These are phyloP conservation scores for Xylariales sp. DNA, from an alignment of 2,329 filamentous ascomycete species.

Conservation along the genomic window DNA sequence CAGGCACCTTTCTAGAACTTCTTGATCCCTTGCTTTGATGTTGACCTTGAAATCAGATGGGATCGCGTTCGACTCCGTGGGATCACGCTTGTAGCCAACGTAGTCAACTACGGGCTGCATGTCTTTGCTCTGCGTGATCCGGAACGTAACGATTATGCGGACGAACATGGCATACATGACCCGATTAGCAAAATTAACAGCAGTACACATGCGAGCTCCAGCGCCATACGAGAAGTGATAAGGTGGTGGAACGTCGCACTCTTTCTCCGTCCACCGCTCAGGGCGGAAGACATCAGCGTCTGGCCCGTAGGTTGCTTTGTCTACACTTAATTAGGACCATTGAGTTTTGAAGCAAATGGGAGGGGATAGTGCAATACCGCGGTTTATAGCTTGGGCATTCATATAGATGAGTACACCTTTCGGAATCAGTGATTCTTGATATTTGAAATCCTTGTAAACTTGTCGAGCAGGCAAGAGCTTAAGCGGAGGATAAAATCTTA, in stretches of 20 bases:
- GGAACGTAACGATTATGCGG: slow-evolving; percentile 14
- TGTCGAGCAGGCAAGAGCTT: background rate
- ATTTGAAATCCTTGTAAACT: background rate
- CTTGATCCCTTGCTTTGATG: background rate
- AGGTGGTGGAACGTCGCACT: background rate
- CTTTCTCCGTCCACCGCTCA: slow-evolving; percentile 9
- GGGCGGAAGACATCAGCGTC: slow-evolving; percentile 7
- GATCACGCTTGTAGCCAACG: slow-evolving; percentile 11
- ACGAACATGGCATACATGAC: slow-evolving; percentile 16
- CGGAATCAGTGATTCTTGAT: background rate
- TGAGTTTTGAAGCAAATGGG: too few relatives aligned
- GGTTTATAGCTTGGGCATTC: background rate
- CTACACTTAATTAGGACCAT: too few relatives aligned
- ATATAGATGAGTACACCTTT: background rate
- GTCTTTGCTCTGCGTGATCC: slow-evolving; percentile 9
- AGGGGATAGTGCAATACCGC: background rate
- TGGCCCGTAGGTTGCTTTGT: background rate
- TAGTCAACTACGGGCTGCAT: slow-evolving; percentile 10
- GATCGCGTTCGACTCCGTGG: slow-evolving; percentile 4
- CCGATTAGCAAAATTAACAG: slow-evolving; percentile 14
- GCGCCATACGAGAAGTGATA: slow-evolving; percentile 4
- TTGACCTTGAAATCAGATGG: slow-evolving; percentile 1
- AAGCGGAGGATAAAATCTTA: background rate
- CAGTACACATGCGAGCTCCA: slow-evolving; percentile 2
- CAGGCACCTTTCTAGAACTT: background rate